Evolutionary conservation across 768 basidiomycete genomes (phyloP).

Genomic region (Auriscalpium vulgare): DNA sequence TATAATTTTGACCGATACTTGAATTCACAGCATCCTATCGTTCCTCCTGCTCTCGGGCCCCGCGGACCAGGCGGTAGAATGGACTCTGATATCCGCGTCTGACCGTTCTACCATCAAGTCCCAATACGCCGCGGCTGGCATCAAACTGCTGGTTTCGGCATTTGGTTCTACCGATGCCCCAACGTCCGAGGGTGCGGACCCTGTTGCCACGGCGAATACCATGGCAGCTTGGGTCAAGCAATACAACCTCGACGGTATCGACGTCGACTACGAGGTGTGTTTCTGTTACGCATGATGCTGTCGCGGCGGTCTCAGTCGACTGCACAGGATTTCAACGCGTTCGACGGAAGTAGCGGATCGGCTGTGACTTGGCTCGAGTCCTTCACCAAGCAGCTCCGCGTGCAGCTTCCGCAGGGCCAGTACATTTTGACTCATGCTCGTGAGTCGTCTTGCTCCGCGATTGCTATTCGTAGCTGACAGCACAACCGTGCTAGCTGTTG

Average conservation of each 20-base stretch:
- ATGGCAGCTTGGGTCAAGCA: conserved; percentile 39
- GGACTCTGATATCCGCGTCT: conserved; percentile 30
- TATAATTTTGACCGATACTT: not conserved
- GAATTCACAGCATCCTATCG: conserved; percentile 26
- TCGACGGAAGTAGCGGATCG: conserved; percentile 40
- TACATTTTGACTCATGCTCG: conserved; percentile 31
- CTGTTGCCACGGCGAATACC: conserved; percentile 30
- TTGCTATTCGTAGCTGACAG: conserved; percentile 5
- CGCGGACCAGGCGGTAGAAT: conserved; percentile 38
- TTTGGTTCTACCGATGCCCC: conserved; percentile 43
- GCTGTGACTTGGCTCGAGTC: conserved; percentile 41
- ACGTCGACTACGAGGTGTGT: conserved; percentile 43
- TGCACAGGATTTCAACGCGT: conserved; percentile 51
- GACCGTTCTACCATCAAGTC: conserved; percentile 35
- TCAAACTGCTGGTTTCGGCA: conserved; percentile 49
- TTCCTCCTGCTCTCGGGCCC: conserved; percentile 36
- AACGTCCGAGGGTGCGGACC: conserved; percentile 32
- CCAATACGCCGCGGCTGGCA: conserved; percentile 46
- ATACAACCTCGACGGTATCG: conserved; percentile 42
- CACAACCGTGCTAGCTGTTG: conserved; percentile 28
- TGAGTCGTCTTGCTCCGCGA: conserved; percentile 11
- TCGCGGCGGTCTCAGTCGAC: not conserved
- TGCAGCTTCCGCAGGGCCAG: conserved; percentile 25
- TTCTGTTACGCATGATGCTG: not conserved
- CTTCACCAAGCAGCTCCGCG: conserved; percentile 28